Base-by-base conservation (phyloP, 495 filamentous ascomycete genomes). In the Talaromyces liani region DNA sequence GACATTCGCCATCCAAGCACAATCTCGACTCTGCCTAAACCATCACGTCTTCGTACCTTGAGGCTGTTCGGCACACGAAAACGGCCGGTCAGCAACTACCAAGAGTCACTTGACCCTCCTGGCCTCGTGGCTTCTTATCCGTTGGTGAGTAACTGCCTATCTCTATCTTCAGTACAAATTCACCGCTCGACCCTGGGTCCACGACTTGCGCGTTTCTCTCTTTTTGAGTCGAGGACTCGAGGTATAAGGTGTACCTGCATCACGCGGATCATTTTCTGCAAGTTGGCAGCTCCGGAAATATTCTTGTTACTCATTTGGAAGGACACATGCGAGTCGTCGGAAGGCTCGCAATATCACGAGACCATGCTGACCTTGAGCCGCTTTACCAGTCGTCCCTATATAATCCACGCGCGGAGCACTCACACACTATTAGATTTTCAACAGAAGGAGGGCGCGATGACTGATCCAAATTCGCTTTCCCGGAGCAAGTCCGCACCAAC, bases 351-450 rank as follows among this genome's bases (percentile, higher is more conserved):
- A 45, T 7, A 62, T 54, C 60, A 62, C 60, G 60, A 62, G 60
- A 62, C 62, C 33, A 75, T 80, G 76, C 76, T 80, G 73, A 80
- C 76, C 12, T 71, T 79, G 51, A 68, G 65, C 24, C 78, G 76
- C 60, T 78, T 79, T 64, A 73, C 77, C 57, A 80, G 73, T 66
- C 76, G 76, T 55, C 71, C 77, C 18, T 77, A 75, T 53, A 34
- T 61, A 51, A 73, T 68, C 64, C 69, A 77, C 61, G 61, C 67
- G 6, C 71, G 69, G 57, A 70, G 77, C 73, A 76, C 76, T 29
- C 78, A 76, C 10, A 77, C 78, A 31, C 65, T 80, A 49, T 75
- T 79, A 47, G 72, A 66, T 55, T 79, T 80, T 60, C 74, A 80
- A 60, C 75, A 78, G 65, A 75, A 78, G 67, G 70, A 78, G 24